phyloP scores from a whole-genome alignment of 257 asterid genomes.

The Penstemon eatonii region DNA sequence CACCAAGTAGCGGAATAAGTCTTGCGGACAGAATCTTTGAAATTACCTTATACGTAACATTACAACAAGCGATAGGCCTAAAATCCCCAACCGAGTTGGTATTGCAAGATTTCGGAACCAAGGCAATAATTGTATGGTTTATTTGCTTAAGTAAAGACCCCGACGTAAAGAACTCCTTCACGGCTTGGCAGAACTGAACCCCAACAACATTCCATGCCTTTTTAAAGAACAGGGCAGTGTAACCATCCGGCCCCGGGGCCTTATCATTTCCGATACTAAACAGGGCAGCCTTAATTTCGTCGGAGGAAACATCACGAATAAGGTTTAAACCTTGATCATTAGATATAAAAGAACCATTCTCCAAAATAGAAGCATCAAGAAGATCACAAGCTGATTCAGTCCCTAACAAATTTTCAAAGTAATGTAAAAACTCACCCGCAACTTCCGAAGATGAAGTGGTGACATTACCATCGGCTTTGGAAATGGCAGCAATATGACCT shows the following conservation, averaged over 20 bases:
- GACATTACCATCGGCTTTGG: too few relatives aligned
- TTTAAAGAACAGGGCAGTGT: background rate
- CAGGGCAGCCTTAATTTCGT: background rate
- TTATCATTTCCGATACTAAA: background rate
- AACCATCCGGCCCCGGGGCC: background rate
- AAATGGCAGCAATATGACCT: too few relatives aligned
- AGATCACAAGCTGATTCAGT: too few relatives aligned
- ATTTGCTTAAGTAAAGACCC: background rate
- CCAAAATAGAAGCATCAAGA: too few relatives aligned
- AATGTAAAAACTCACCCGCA: too few relatives aligned
- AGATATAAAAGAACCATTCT: too few relatives aligned
- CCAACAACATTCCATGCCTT: background rate
- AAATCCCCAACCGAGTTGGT: background rate
- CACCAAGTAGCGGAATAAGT: background rate
- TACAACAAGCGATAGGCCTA: background rate
- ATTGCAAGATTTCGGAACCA: background rate
- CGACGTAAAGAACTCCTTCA: background rate
- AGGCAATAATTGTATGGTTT: background rate
- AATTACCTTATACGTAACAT: background rate
- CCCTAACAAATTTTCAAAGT: too few relatives aligned
- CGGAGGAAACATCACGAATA: background rate
- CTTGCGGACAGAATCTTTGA: background rate
- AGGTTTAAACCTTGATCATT: background rate
- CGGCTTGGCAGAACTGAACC: background rate
- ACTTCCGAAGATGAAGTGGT: too few relatives aligned